These are phyloP conservation scores for Kwoniella sp. DNA, from an alignment of 768 basidiomycete genomes.

Conservation along the genomic window DNA sequence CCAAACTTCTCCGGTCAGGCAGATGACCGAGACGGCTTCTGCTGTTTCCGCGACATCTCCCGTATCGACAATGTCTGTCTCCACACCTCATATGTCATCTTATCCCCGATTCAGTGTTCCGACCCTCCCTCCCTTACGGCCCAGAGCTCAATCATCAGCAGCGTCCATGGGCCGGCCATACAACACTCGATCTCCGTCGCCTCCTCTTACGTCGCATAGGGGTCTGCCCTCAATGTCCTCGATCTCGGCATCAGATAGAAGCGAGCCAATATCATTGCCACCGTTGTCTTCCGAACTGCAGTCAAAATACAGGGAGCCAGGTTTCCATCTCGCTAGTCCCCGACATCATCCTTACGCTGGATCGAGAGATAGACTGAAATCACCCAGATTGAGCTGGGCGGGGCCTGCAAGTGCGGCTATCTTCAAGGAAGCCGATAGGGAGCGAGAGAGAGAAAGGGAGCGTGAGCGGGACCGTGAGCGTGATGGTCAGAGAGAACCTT, in stretches of 20 bases:
- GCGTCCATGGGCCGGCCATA: constrained; percentile 10
- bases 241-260: constrained; percentile 7
- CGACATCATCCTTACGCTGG: constrained; percentile 22
- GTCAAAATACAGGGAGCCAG: constrained; percentile 12
- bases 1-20: constrained; percentile 21
- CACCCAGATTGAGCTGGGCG: constrained; percentile 19
- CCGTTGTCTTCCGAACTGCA: constrained; percentile 9
- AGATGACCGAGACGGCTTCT: constrained; percentile 14
- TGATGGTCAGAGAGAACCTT: constrained; percentile 5
- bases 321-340: constrained; percentile 11
- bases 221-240: constrained; percentile 9
- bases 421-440: constrained; percentile 1
- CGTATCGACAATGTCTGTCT: constrained; percentile 23
- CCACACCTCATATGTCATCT: constrained; percentile 15
- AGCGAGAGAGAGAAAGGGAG: neutral
- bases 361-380: constrained; percentile 5
- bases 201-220: neutral
- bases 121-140: constrained; percentile 22
- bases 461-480: neutral
- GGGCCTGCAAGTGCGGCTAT: constrained; percentile 2
- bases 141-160: constrained; percentile 17
- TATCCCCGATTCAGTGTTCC: constrained; percentile 14
- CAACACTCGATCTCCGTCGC: constrained; percentile 9
- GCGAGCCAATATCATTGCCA: constrained; percentile 16
- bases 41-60: constrained; percentile 21